Conservation (phyloP, 2,329 filamentous ascomycete species). For the Coniella vitis region DNA sequence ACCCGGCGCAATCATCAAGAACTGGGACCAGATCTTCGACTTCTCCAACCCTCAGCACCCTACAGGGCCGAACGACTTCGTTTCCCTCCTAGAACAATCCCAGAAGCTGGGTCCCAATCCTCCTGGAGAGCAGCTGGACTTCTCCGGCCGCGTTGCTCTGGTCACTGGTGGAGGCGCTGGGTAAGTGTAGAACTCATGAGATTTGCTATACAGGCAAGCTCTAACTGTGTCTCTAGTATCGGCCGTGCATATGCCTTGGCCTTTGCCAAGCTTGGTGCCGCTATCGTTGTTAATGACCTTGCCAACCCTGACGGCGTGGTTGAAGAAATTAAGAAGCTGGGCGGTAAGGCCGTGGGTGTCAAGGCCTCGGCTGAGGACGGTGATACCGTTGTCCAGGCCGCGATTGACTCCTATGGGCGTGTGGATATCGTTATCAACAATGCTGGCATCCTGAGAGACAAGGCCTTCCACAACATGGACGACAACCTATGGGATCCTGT, state of each 20-base stretch:
- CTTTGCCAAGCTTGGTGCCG: slow-evolving; percentile 73
- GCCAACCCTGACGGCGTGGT: slow-evolving; percentile 86
- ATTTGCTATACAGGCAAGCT: background rate
- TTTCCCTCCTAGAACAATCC: slow-evolving; percentile 77
- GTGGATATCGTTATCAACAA: slow-evolving; percentile 97
- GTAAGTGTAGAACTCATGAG: slow-evolving; percentile 30
- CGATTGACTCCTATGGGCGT: slow-evolving; percentile 88
- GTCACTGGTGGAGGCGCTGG: slow-evolving; percentile 84
- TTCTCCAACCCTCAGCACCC: slow-evolving; percentile 82
- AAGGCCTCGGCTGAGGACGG: slow-evolving; percentile 93
- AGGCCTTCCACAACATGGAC: slow-evolving; percentile 97
- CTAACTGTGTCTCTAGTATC: slow-evolving; percentile 46
- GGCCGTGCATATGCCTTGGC: slow-evolving; percentile 85
- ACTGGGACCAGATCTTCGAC: slow-evolving; percentile 83
- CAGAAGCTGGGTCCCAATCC: slow-evolving; percentile 69
- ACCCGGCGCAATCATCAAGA: slow-evolving; percentile 76
- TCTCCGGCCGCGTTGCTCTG: slow-evolving; percentile 77
- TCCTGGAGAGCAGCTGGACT: slow-evolving; percentile 67
- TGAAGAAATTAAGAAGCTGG: slow-evolving; percentile 81
- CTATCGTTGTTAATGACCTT: slow-evolving; percentile 93
- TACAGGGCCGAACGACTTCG: slow-evolving; percentile 78
- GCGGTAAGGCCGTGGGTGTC: slow-evolving; percentile 85
- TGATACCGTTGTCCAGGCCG: slow-evolving; percentile 82
- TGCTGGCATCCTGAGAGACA: slow-evolving; percentile 93
- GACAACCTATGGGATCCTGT: slow-evolving; percentile 90